phyloP scores from a whole-genome alignment of 169 alveolate genomes.

The Plasmodium gonderi region DNA sequence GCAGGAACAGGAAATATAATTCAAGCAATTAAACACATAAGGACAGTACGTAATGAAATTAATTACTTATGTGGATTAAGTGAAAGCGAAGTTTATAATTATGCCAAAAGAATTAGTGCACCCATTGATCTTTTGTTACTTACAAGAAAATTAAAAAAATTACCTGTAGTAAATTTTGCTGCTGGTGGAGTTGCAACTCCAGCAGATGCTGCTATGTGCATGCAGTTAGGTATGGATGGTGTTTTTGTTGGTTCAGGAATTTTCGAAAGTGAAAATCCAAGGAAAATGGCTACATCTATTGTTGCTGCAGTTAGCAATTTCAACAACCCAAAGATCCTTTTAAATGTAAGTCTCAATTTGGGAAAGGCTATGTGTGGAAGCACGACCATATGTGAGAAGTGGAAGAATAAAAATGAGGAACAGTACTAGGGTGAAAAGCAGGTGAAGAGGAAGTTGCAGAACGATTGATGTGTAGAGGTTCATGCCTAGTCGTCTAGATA shows the following conservation, averaged over 20 bases:
- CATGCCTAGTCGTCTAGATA: neutral
- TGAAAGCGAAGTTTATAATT: constrained; percentile 79
- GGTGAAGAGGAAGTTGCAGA: neutral
- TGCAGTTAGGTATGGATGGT: constrained; percentile 86
- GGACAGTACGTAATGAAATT: constrained; percentile 80
- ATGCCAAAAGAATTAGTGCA: constrained; percentile 77
- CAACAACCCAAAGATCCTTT: constrained; percentile 60
- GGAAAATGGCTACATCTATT: constrained; percentile 82
- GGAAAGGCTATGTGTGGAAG: constrained; percentile 66
- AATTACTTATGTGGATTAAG: constrained; percentile 48
- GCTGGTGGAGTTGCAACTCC: constrained; percentile 88
- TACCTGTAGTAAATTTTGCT: constrained; percentile 89
- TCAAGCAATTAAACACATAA: constrained; percentile 84
- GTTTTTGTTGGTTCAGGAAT: constrained; percentile 88
- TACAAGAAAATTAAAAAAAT: constrained; percentile 70
- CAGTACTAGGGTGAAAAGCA: neutral
- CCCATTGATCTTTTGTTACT: constrained; percentile 77
- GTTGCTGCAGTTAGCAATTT: constrained; percentile 76
- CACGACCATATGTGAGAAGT: constrained; percentile 30
- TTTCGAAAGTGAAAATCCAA: constrained; percentile 84
- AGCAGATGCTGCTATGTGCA: constrained; percentile 84
- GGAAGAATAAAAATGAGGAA: constrained; percentile 68
- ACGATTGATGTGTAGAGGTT: neutral
- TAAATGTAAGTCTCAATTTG: constrained; percentile 39
- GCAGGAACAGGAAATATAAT: constrained; percentile 86